These are phyloP conservation scores for Neopestalotiopsis rosae DNA, from an alignment of 2,329 filamentous ascomycete genomes.

Conservation along the genomic window DNA sequence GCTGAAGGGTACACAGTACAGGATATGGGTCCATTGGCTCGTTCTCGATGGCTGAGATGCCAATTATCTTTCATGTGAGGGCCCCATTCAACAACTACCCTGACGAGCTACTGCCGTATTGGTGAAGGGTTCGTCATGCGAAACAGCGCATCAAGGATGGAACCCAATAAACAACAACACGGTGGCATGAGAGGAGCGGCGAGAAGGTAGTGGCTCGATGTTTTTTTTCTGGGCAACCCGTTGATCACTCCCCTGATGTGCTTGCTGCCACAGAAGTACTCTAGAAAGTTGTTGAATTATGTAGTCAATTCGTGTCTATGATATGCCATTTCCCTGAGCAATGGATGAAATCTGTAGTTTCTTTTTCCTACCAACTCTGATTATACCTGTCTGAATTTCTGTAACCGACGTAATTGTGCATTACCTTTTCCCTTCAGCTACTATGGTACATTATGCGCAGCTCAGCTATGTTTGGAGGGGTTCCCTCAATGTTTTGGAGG, in stretches of 20 bases:
- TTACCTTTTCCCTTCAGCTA: background rate
- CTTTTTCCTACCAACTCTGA: background rate
- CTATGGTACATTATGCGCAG: background rate
- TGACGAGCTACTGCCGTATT: background rate
- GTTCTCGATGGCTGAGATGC: background rate
- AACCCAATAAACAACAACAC: background rate
- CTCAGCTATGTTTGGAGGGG: background rate
- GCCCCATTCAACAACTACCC: background rate
- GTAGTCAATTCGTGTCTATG: too few relatives aligned
- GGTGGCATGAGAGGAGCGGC: background rate
- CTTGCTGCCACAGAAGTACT: too few relatives aligned
- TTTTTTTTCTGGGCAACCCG: too few relatives aligned
- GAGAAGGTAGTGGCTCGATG: too few relatives aligned
- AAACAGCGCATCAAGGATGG: slow-evolving; percentile 1
- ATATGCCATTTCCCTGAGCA: too few relatives aligned
- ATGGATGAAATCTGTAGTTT: too few relatives aligned
- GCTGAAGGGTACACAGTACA: background rate
- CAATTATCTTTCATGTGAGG: background rate
- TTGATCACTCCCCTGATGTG: too few relatives aligned
- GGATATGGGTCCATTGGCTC: background rate
- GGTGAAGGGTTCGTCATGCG: slow-evolving; percentile 2
- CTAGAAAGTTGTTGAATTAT: too few relatives aligned
- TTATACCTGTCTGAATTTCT: too few relatives aligned
- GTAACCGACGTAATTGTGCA: background rate
- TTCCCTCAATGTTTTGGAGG: background rate